Percentiles rank a stretch among this genome's conserved stretches.
These are phyloP conservation scores for Stevia rebaudiana DNA, from an alignment of 140 eudicot species.

Conservation along the genomic window DNA sequence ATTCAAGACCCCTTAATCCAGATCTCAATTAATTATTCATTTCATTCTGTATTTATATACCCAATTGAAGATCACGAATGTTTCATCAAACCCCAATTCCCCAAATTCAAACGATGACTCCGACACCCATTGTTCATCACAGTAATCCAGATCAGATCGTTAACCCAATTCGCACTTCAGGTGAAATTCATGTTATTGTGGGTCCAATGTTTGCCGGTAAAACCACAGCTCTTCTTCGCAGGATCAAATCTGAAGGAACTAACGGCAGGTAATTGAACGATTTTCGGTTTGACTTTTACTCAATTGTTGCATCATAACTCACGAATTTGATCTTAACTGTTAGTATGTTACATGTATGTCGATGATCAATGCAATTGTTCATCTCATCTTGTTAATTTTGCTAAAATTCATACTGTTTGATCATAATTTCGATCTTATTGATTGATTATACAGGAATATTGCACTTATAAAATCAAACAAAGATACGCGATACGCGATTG, in stretches of 20 bases:
- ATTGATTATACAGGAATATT: slow-evolving; percentile 39
- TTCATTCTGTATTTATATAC: not conserved
- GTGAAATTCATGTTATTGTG: slow-evolving; percentile 80
- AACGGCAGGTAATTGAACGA: slow-evolving; percentile 53
- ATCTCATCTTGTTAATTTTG: not conserved
- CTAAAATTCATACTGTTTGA: not conserved
- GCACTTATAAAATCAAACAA: slow-evolving; percentile 87
- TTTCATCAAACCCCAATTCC: slow-evolving; percentile 13
- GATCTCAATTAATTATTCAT: slow-evolving; percentile 2
- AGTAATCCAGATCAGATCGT: slow-evolving; percentile 16
- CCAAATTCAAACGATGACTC: slow-evolving; percentile 17
- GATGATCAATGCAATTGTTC: too few species aligned
- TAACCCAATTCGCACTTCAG: slow-evolving; percentile 26
- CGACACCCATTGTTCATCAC: slow-evolving; percentile 13
- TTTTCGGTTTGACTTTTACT: not conserved
- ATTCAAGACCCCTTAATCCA: slow-evolving; percentile 8
- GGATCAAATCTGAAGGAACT: slow-evolving; percentile 56
- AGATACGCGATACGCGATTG: slow-evolving; percentile 69
- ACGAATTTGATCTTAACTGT: not conserved
- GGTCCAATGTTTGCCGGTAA: slow-evolving; percentile 99
- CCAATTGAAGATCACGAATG: not conserved
- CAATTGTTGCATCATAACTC: not conserved
- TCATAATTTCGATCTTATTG: not conserved
- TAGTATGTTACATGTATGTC: not conserved
- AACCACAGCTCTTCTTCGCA: slow-evolving; percentile 86